phyloP scores from a whole-genome alignment of 768 basidiomycete species.

The Panellus pusillus region DNA sequence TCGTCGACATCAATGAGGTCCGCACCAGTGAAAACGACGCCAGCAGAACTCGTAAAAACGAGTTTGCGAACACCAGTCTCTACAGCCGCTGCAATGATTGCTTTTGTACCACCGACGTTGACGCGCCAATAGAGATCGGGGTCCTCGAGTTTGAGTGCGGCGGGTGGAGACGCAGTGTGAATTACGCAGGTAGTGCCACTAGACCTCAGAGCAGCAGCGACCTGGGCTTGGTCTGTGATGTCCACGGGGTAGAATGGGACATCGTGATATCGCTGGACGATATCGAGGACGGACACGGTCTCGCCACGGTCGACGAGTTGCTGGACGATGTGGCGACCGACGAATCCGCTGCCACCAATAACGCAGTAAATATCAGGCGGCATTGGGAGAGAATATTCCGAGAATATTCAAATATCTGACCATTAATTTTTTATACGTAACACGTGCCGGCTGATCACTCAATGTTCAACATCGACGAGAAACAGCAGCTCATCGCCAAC shows the following conservation, averaged over 20 bases:
- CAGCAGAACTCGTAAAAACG: slow-evolving; percentile 93
- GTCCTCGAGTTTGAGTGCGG: slow-evolving; percentile 48
- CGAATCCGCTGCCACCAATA: slow-evolving; percentile 91
- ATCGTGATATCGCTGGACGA: slow-evolving; percentile 88
- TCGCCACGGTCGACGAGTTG: slow-evolving; percentile 78
- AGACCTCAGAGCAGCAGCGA: slow-evolving; percentile 74
- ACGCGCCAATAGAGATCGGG: slow-evolving; percentile 84
- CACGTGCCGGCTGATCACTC: slow-evolving; percentile 10
- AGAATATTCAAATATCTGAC: neutral
- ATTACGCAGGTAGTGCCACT: slow-evolving; percentile 88
- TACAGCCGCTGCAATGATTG: slow-evolving; percentile 80
- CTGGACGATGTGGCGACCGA: slow-evolving; percentile 90
- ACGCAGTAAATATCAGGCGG: slow-evolving; percentile 74
- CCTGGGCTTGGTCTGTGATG: slow-evolving; percentile 74
- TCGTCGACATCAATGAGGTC: slow-evolving; percentile 89
- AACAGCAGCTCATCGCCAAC: slow-evolving; percentile 71
- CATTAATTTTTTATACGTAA: neutral
- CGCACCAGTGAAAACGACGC: slow-evolving; percentile 82
- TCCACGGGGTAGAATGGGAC: slow-evolving; percentile 88
- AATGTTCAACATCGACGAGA: slow-evolving; percentile 65
- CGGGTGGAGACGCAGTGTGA: slow-evolving; percentile 89
- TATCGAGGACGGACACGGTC: slow-evolving; percentile 83
- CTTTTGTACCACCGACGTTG: slow-evolving; percentile 88
- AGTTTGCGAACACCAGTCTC: slow-evolving; percentile 76
- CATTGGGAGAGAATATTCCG: neutral